These are phyloP conservation scores for Epichloe coenophiala DNA, from an alignment of 2,329 filamentous ascomycete species.

Conservation along the genomic window DNA sequence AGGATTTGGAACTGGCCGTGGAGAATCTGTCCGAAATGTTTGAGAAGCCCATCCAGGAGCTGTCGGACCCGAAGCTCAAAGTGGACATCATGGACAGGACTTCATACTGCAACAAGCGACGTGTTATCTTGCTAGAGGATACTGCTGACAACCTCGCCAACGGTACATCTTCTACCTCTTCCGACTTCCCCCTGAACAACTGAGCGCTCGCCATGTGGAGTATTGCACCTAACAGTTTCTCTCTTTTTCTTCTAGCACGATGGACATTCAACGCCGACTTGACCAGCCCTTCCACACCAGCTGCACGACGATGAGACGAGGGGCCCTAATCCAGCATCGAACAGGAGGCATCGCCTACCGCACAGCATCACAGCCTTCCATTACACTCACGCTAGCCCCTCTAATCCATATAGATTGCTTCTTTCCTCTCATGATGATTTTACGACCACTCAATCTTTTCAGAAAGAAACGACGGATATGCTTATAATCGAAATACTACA, in stretches of 20 bases:
- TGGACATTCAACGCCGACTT: conserved; percentile 26
- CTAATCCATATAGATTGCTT: neutral
- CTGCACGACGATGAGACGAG: conserved; percentile 4
- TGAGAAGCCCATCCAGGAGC: conserved; percentile 83
- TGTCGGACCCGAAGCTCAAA: conserved; percentile 83
- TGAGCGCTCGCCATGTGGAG: neutral
- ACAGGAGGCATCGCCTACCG: neutral
- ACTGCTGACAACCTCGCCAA: conserved; percentile 85
- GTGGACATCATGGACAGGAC: conserved; percentile 99
- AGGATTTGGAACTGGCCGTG: conserved; percentile 92
- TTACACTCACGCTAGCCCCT: neutral
- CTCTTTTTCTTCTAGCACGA: conserved; percentile 19
- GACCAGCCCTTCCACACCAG: neutral
- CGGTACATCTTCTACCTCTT: conserved; percentile 34
- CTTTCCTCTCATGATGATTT: neutral
- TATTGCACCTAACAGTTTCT: neutral
- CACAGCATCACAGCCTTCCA: neutral
- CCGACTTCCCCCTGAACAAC: neutral
- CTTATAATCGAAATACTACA: neutral
- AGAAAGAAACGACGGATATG: neutral
- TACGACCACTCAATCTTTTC: neutral
- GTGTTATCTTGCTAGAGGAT: conserved; percentile 79
- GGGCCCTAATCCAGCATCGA: neutral
- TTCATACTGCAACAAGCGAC: conserved; percentile 84
- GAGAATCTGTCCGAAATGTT: conserved; percentile 99